Conservation (phyloP, 129 eudicot genomes). For the Flaveria brownii region DNA sequence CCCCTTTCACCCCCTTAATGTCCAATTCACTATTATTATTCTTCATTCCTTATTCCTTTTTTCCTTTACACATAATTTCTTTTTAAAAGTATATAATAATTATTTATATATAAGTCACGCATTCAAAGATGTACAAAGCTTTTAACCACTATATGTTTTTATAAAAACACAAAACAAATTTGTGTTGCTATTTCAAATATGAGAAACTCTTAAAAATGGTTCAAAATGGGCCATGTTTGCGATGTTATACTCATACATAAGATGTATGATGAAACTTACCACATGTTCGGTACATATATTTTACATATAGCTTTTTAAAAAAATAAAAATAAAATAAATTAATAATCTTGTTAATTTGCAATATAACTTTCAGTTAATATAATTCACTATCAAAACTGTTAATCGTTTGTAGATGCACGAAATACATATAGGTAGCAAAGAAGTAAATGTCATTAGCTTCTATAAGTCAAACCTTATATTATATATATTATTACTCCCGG, state of each 20-base stretch:
- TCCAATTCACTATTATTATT: constrained; percentile 29
- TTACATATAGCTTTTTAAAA: too few species aligned
- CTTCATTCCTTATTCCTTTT: constrained; percentile 18
- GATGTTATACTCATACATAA: neutral
- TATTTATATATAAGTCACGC: neutral
- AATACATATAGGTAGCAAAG: too few species aligned
- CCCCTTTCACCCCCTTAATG: constrained; percentile 28
- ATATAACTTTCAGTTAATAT: too few species aligned
- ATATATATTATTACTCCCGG: too few species aligned
- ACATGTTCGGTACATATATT: too few species aligned
- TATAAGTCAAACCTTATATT: too few species aligned
- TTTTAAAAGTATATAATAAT: constrained; percentile 1
- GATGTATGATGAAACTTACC: neutral
- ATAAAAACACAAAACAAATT: neutral
- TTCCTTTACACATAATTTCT: constrained; percentile 35
- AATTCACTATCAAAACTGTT: too few species aligned
- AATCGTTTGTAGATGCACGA: too few species aligned
- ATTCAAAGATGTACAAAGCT: constrained; percentile 16
- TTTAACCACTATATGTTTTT: neutral
- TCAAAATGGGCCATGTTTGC: neutral
- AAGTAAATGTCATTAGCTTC: too few species aligned
- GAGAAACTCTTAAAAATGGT: neutral
- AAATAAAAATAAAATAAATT: too few species aligned
- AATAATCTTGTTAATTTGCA: too few species aligned
- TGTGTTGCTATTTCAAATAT: neutral